phyloP scores from a whole-genome alignment of 345 rosid genomes.

The Durio zibethinus region DNA sequence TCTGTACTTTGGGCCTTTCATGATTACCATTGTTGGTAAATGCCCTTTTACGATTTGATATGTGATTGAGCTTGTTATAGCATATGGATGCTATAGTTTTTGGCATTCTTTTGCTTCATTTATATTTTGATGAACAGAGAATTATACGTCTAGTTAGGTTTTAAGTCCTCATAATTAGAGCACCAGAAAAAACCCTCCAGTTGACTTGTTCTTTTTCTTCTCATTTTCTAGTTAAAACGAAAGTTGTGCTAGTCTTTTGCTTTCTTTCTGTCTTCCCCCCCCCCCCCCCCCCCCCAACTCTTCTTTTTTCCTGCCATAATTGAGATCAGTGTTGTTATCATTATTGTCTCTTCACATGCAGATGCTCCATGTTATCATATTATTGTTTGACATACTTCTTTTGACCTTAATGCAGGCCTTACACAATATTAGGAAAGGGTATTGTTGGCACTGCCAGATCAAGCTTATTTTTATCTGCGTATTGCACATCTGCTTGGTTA shows the following conservation, averaged over 20 bases:
- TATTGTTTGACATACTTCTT: conserved; percentile 9
- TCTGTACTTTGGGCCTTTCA: background rate
- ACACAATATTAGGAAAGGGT: conserved; percentile 65
- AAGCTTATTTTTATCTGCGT: conserved; percentile 81
- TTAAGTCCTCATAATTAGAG: background rate
- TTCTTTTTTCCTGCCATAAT: background rate
- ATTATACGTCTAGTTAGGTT: background rate
- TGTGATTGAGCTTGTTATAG: background rate
- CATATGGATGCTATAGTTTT: background rate
- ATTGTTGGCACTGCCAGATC: conserved; percentile 88
- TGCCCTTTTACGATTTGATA: background rate
- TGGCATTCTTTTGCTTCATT: conserved; percentile 1
- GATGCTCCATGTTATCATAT: background rate
- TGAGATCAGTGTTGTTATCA: background rate
- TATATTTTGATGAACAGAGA: background rate
- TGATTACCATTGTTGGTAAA: background rate
- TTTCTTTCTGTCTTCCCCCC: background rate
- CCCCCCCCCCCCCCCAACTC: no score
- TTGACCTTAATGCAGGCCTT: conserved; percentile 52
- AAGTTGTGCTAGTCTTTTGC: background rate
- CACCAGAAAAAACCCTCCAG: background rate
- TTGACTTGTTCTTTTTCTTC: background rate
- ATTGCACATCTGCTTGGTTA: conserved; percentile 93
- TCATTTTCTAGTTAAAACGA: background rate
- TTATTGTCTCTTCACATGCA: background rate